Conservation (phyloP, 2,329 filamentous ascomycete species). For the Xylariaceae sp. region DNA sequence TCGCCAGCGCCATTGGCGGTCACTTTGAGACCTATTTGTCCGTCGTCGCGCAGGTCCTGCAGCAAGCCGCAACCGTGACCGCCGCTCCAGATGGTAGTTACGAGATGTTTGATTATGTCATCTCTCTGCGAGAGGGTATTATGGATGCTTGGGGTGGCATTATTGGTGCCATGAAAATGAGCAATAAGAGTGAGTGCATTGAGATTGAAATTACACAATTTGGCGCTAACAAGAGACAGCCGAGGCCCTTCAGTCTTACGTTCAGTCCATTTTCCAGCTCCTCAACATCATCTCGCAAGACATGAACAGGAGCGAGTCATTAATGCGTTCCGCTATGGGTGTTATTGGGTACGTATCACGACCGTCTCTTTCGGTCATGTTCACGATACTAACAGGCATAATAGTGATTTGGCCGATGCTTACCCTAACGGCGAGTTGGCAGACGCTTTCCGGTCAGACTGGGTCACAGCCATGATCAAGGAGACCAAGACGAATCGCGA, state of each 20-base stretch:
- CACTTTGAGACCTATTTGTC: conserved; percentile 90
- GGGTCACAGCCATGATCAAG: conserved; percentile 85
- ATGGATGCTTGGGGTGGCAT: conserved; percentile 99
- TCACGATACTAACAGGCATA: conserved; percentile 15
- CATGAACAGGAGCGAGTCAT: conserved; percentile 81
- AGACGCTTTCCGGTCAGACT: conserved; percentile 82
- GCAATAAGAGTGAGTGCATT: conserved; percentile 63
- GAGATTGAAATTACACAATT: neutral
- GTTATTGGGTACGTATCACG: conserved; percentile 74
- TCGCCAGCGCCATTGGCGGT: conserved; percentile 87
- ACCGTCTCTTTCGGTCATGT: neutral
- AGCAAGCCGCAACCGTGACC: conserved; percentile 84
- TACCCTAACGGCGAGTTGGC: conserved; percentile 88
- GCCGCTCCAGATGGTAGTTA: conserved; percentile 76
- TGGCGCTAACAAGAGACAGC: conserved; percentile 44
- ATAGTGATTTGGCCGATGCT: conserved; percentile 86
- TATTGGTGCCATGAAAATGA: conserved; percentile 86
- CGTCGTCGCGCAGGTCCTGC: conserved; percentile 88
- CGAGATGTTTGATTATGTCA: conserved; percentile 95
- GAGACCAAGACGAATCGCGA: conserved; percentile 89
- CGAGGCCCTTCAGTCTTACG: conserved; percentile 67
- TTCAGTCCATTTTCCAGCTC: conserved; percentile 82
- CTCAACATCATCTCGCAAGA: conserved; percentile 78
- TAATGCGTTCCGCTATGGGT: conserved; percentile 94
- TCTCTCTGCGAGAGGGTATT: conserved; percentile 92